Conservation (phyloP, 345 rosid genomes). For the Luvunga scandens region DNA sequence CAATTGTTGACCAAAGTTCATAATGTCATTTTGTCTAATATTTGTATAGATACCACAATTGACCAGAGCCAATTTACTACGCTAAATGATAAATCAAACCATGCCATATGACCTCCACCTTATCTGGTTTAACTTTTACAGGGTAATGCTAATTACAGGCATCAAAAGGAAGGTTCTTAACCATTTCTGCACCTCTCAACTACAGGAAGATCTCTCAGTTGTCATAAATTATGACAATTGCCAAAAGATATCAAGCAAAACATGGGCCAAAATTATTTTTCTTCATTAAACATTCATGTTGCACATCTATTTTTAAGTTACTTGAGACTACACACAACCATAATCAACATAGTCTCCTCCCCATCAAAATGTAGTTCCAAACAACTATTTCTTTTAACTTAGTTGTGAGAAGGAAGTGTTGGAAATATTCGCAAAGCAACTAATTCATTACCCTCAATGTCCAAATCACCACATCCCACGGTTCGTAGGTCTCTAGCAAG, state of each 20-base stretch:
- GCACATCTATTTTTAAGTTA: not conserved
- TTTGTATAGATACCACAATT: not conserved
- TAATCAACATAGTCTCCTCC: not conserved
- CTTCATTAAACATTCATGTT: not conserved
- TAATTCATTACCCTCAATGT: slow-evolving; percentile 72
- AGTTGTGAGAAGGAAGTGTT: not conserved
- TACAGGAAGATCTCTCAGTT: not conserved
- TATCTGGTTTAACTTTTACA: slow-evolving; percentile 3
- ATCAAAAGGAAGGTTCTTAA: not conserved
- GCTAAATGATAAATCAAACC: not conserved
- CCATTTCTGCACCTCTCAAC: not conserved
- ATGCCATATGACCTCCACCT: not conserved
- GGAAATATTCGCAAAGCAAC: slow-evolving; percentile 3
- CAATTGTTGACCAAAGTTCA: not conserved
- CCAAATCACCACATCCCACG: slow-evolving; percentile 98
- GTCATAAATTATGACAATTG: not conserved
- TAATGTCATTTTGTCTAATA: not conserved
- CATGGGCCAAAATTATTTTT: not conserved
- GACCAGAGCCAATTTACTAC: not conserved
- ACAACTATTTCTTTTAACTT: not conserved
- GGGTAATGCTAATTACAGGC: not conserved
- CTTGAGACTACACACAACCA: not conserved
- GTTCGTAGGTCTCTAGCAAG: slow-evolving; percentile 92
- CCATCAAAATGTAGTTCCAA: not conserved
- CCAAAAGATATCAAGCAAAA: not conserved